Base-by-base conservation (phyloP, 257 asterid species). In the Cinchona pubescens region DNA sequence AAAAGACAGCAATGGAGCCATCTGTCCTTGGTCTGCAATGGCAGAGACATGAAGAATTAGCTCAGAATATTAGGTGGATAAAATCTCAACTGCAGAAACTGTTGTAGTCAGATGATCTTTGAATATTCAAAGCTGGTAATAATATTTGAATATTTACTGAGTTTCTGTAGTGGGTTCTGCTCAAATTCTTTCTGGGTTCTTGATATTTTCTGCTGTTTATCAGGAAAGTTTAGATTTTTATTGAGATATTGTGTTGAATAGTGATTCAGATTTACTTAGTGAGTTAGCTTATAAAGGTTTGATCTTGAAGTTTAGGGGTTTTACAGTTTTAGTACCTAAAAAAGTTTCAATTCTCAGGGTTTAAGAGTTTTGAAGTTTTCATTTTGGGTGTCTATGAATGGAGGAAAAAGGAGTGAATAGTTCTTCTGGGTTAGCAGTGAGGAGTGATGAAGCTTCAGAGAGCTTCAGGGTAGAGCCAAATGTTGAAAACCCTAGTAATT, bases 381-480 rank as follows among this genome's bases (percentile, higher is more conserved):
- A 43, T 42, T 68, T 25, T 32, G 66, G 23, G 76, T 75, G 89
- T 83, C 71, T 88, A 85, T 82, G 88, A 84, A 94, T 94, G 86
- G 96, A 79, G 35, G 87, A 83, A 61, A 91, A 80, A 85, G 96
- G 91, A 45, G 67, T 89, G 49, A 86, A 80, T 83, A 82, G 88
- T 82, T 66, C 80, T 82, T 58, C 75, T 49, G 93, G 86, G 69
- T 65, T 87, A 16, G 66, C 92, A 71, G 83, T 81, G 27, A 88
- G 79, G 78, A 86, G 86, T 16, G 91, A 82, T 77, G 97, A 86
- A 81, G 88, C 83, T 78, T 88, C 92, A 63, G 88, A 85, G 66
- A 83, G 89, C 83, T 86, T 74, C 86, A 85, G 91, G 73, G 81
- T 88, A 46, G 95, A 80, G 79, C 83, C 91, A 29, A 79, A 84